Percentiles rank a stretch among this genome's conserved stretches.
Conservation (phyloP, 345 rosid species). For the Gossypium raimondii region DNA sequence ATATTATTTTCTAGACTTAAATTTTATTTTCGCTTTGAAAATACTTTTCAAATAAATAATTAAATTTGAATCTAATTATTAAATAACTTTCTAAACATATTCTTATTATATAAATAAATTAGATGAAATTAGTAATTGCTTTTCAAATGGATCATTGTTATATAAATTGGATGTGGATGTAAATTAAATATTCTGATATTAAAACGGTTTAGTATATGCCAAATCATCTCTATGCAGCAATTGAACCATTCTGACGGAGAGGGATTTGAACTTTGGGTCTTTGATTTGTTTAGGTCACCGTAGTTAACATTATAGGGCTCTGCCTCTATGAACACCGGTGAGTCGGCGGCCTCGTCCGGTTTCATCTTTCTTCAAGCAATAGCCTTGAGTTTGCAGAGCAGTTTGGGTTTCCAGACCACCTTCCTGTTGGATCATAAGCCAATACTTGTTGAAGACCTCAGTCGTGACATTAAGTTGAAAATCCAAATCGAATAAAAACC, state of each 20-base stretch:
- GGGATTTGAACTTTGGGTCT: not conserved
- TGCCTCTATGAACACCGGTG: not conserved
- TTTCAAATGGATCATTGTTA: no score
- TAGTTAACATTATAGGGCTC: not conserved
- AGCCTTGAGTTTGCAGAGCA: conserved; percentile 6
- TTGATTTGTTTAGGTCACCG: not conserved
- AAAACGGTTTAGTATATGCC: no score
- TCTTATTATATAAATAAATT: no score
- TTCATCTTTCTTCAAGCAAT: conserved; percentile 14
- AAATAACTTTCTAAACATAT: no score
- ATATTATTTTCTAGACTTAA: no score
- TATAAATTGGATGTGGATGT: no score
- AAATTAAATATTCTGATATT: no score
- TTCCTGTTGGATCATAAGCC: conserved; percentile 29
- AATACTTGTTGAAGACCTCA: conserved; percentile 31
- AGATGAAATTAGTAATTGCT: no score
- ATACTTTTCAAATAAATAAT: no score
- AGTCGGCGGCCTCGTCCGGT: not conserved
- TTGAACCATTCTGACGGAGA: not conserved
- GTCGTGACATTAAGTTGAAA: conserved; percentile 34
- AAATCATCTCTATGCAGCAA: not conserved
- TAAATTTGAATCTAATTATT: no score
- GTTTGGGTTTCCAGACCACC: not conserved
- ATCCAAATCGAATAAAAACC: conserved; percentile 35
- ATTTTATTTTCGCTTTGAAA: no score